Evolutionary conservation across 2,329 filamentous ascomycete species (phyloP).

Genomic region (Hirsutella rhossiliensis): DNA sequence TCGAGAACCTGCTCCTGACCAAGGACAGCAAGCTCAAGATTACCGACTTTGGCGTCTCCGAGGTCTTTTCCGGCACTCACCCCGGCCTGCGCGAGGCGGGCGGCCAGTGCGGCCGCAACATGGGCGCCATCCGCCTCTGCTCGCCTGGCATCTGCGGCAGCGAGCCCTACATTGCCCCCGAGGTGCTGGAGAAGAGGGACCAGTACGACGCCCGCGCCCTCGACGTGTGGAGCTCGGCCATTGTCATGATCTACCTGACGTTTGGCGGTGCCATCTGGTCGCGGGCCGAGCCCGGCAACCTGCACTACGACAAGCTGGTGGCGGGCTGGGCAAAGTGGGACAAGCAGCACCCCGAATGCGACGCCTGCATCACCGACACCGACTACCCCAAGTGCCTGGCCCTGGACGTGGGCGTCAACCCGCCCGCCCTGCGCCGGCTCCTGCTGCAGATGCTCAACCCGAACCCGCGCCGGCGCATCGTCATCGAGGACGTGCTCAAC

Average conservation of each 20-base stretch:
- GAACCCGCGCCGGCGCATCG: slow-evolving; percentile 56
- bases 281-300: slow-evolving; percentile 44
- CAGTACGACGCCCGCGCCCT: slow-evolving; percentile 63
- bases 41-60: slow-evolving; percentile 81
- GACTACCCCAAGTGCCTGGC: slow-evolving; percentile 54
- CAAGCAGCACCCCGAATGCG: slow-evolving; percentile 31
- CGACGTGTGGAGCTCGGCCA: slow-evolving; percentile 77
- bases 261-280: slow-evolving; percentile 66
- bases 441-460: slow-evolving; percentile 77
- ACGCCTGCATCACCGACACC: slow-evolving; percentile 34
- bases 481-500: slow-evolving; percentile 55
- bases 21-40: slow-evolving; percentile 78
- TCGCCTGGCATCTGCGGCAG: slow-evolving; percentile 74
- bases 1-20: slow-evolving; percentile 74
- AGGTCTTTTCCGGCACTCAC: slow-evolving; percentile 73
- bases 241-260: slow-evolving; percentile 69
- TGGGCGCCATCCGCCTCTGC: slow-evolving; percentile 60
- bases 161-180: slow-evolving; percentile 76
- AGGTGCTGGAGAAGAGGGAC: slow-evolving; percentile 59
- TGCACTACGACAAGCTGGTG: slow-evolving; percentile 53
- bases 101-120: slow-evolving; percentile 61
- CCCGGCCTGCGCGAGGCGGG: slow-evolving; percentile 63
- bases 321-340: slow-evolving; percentile 60
- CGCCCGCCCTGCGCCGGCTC: slow-evolving; percentile 56
- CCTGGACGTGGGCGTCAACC: slow-evolving; percentile 54